Evolutionary conservation across 2,329 filamentous ascomycete genomes (phyloP).

Genomic region (Chalaropsis thielavioides): DNA sequence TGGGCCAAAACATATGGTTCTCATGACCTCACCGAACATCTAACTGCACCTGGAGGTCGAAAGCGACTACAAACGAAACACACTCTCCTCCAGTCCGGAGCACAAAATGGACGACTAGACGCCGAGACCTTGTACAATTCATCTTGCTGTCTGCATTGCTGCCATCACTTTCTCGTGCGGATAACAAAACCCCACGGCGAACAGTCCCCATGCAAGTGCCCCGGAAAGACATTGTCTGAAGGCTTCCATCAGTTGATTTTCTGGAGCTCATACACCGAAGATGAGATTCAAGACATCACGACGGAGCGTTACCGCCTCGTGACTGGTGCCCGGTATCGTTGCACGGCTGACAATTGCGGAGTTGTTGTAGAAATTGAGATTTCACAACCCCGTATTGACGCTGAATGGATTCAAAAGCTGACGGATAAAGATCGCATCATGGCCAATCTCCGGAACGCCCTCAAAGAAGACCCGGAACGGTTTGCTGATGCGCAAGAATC

Average conservation of each 20-base stretch:
- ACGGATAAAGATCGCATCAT: conserved; percentile 32
- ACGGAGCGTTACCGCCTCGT: conserved; percentile 15
- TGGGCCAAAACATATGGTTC: conserved; percentile 11
- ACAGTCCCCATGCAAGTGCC: conserved; percentile 16
- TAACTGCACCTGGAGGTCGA: conserved; percentile 12
- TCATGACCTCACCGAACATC: conserved; percentile 5
- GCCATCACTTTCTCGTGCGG: conserved; percentile 15
- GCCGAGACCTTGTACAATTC: conserved; percentile 9
- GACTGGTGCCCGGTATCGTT: conserved; percentile 17
- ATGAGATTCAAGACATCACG: conserved; percentile 7
- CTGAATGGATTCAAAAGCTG: conserved; percentile 31
- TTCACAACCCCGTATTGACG: conserved; percentile 33
- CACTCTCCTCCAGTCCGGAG: conserved; percentile 13
- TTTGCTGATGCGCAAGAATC: conserved; percentile 31
- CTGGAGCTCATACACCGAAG: conserved; percentile 10
- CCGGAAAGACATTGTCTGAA: conserved; percentile 10
- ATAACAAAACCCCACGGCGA: conserved; percentile 10
- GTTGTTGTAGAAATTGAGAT: conserved; percentile 29
- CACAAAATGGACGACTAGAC: conserved; percentile 13
- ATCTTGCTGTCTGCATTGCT: conserved; percentile 16
- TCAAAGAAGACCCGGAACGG: conserved; percentile 33
- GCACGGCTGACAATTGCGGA: conserved; percentile 15
- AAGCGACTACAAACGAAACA: conserved; percentile 16
- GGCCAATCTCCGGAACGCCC: conserved; percentile 28
- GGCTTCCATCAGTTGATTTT: conserved; percentile 17